Evolutionary conservation across 2,329 filamentous ascomycete genomes (phyloP).

Genomic region (Arthrobotrys sinensis): DNA sequence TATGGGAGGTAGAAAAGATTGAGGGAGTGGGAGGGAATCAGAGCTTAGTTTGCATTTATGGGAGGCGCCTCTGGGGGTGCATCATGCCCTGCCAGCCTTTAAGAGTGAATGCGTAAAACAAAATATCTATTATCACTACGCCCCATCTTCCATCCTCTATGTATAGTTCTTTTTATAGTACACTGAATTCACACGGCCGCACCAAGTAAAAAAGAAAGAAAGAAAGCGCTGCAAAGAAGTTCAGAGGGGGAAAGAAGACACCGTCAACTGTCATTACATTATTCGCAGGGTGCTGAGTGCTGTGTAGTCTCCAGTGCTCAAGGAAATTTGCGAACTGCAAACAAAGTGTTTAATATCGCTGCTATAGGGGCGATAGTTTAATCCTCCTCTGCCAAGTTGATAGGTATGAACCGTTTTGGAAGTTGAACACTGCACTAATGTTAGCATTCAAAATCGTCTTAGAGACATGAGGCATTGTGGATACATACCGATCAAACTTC

Average conservation of each 20-base stretch:
- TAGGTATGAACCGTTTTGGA: conserved; percentile 77
- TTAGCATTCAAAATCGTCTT: background rate
- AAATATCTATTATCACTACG: background rate
- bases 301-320: background rate
- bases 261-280: background rate
- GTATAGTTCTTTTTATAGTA: conserved; percentile 7
- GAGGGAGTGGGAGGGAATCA: too few species aligned
- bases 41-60: too few species aligned
- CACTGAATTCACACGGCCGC: background rate
- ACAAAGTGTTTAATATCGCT: background rate
- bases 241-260: background rate
- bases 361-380: background rate
- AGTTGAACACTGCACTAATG: conserved; percentile 73
- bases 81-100: too few species aligned
- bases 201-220: background rate
- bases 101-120: background rate
- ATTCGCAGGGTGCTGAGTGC: background rate
- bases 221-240: background rate
- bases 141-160: conserved; percentile 15
- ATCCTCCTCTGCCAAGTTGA: conserved; percentile 70
- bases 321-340: background rate
- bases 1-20: too few species aligned
- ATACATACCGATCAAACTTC: conserved; percentile 90
- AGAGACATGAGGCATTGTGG: background rate
- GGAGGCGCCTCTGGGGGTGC: too few species aligned